A percentile compares a stretch with the other conserved stretches of the same genome.
Conservation (phyloP, 2,329 filamentous ascomycete species). For the Verticillium nonalfalfae region DNA sequence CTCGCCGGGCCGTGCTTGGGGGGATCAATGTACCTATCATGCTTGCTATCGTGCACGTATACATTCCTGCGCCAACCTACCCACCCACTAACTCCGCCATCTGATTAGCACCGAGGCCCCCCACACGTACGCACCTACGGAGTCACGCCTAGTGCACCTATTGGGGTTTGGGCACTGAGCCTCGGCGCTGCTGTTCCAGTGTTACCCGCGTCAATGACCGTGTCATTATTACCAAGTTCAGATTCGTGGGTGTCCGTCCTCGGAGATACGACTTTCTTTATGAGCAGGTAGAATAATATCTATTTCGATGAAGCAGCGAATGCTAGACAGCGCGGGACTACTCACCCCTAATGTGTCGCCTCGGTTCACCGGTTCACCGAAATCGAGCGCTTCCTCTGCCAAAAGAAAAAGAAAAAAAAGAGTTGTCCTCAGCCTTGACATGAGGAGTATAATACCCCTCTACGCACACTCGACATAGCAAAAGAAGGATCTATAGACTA, state of each 20-base stretch:
- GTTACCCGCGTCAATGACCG: neutral
- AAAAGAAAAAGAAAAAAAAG: too few relatives aligned
- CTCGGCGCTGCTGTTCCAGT: neutral
- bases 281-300: neutral
- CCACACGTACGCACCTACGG: neutral
- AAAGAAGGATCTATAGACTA: too few relatives aligned
- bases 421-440: too few relatives aligned
- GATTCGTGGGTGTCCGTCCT: neutral
- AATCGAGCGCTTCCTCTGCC: too few relatives aligned
- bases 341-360: too few relatives aligned
- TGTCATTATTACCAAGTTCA: neutral
- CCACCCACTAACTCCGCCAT: neutral
- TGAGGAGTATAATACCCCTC: too few relatives aligned
- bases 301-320: neutral
- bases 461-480: too few relatives aligned
- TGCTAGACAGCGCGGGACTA: too few relatives aligned
- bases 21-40: neutral
- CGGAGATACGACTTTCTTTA: conserved; percentile 8
- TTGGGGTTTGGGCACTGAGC: neutral
- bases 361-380: too few relatives aligned
- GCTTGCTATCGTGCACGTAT: neutral
- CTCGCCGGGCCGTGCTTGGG: neutral
- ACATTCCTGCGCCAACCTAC: neutral
- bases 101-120: neutral
- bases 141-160: too few relatives aligned